Evolutionary conservation across 345 rosid species (phyloP).

Genomic region (Pistacia integerrima): DNA sequence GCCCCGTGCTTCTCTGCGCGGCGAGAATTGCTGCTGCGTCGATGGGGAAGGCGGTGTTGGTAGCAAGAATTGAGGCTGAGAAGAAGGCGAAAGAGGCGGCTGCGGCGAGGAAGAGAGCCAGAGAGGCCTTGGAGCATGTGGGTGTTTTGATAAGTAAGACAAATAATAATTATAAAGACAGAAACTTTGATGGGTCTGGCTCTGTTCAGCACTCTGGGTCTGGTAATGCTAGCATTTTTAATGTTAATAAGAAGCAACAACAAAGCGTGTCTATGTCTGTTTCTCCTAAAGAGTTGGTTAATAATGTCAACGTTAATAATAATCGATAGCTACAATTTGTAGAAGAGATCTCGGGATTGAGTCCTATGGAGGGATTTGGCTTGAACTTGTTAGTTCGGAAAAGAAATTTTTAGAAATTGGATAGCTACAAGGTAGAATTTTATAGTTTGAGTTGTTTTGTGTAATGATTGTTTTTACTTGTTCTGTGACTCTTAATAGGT

Average conservation of each 20-base stretch:
- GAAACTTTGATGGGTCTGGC: background rate
- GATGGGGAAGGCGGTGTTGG: conserved; percentile 51
- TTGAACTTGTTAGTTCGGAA: no score
- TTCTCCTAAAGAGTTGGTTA: background rate
- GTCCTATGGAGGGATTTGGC: no score
- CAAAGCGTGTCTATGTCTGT: no score
- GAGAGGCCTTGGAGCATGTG: conserved; percentile 66
- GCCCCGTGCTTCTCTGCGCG: conserved; percentile 56
- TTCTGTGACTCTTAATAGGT: background rate
- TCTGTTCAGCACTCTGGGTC: conserved; percentile 15
- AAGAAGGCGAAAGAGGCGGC: conserved; percentile 63
- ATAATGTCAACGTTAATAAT: background rate
- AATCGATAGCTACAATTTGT: background rate
- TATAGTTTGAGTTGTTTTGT: background rate
- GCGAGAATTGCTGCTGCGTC: conserved; percentile 55
- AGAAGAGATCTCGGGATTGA: no score
- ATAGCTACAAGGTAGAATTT: background rate
- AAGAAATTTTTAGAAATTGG: background rate
- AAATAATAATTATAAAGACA: background rate
- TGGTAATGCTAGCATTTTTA: background rate
- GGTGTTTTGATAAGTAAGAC: conserved; percentile 19
- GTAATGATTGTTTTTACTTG: background rate
- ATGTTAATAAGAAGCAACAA: background rate
- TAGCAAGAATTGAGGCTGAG: conserved; percentile 49
- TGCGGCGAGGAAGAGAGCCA: conserved; percentile 61